Evolutionary conservation across 2,329 filamentous ascomycete species (phyloP), one percentile per base, ranked within the genome.

Genomic region (Xylaria digitata): DNA sequence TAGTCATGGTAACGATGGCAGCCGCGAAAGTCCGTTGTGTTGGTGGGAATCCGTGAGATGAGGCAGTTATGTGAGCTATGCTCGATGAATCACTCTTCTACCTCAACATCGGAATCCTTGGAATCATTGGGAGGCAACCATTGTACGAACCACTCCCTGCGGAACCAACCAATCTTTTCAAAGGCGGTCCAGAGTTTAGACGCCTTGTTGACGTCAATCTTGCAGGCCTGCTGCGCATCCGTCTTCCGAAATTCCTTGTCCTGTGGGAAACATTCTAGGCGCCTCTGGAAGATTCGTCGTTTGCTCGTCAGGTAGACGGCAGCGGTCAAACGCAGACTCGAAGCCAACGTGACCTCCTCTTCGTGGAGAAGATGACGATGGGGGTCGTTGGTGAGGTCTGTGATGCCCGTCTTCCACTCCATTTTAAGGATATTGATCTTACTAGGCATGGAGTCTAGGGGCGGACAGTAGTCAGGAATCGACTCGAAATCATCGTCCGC

Each of bases 201-300:
- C 2, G 94, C 93, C 83, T 97, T 98, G 84, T 97, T 97, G 78
- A 98, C 95, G 75, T 98, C 95, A 70, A 97, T 97, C 83, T 96
- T 96, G 86, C 93, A 97, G n/a, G 93, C 93, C 78, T 97, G 92
- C 79, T 98, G 95, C 5, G 94, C 93, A 77, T 97, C 93, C 1
- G 95, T 98, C 86, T 97, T 97, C 78, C 93, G 90, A 79, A 97
- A 97, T 75, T 94, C 92, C 80, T 96, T 96, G 3, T 40, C 13
- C 37, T 13, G 11, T 15, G 11, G 81, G 1, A 89, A 87, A 66
- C 86, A 87, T 57, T 91, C 87, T 40, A 95, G 86, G 46, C 92
- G 89, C 56, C 89, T 89, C 61, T 90, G 84, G 78, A 98, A 98
- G 76, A 98, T 95, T 67, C 94, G 90, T 65, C 95, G 90, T 85